Percentiles rank a stretch among this genome's conserved stretches.
phyloP scores from a whole-genome alignment of 2,329 filamentous ascomycete species.

The Nothopassalora personata region DNA sequence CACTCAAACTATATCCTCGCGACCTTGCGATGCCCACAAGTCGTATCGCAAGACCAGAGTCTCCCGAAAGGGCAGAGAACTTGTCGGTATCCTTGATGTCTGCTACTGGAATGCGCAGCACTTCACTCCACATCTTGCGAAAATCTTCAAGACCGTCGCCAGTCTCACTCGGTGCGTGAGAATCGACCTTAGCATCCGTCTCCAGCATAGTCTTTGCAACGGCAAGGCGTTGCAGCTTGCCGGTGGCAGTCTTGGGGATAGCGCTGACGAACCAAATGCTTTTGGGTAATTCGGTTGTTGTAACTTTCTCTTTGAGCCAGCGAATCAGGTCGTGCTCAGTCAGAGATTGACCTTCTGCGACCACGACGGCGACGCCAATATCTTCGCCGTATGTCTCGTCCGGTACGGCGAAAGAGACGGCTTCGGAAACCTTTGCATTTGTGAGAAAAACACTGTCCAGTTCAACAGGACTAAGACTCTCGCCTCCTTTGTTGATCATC shows the following conservation, averaged over 20 bases:
- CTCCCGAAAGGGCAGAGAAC: background rate
- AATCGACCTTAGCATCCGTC: background rate
- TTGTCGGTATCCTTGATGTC: background rate
- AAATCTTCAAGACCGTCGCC: background rate
- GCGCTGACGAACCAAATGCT: slow-evolving; percentile 70
- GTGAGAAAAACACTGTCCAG: slow-evolving; percentile 72
- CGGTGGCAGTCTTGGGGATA: slow-evolving; percentile 80
- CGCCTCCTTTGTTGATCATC: slow-evolving; percentile 81
- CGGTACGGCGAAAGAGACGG: slow-evolving; percentile 74
- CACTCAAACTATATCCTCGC: background rate
- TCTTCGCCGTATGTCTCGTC: slow-evolving; percentile 77
- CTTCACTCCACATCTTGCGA: background rate
- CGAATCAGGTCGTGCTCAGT: slow-evolving; percentile 56
- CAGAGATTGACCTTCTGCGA: slow-evolving; percentile 56
- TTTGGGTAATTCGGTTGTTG: slow-evolving; percentile 80
- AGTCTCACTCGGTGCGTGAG: slow-evolving; percentile 28
- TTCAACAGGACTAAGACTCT: slow-evolving; percentile 84
- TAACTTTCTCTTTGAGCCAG: slow-evolving; percentile 64
- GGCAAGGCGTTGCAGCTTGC: slow-evolving; percentile 77
- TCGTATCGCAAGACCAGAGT: background rate
- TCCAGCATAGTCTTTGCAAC: slow-evolving; percentile 77
- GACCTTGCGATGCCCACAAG: background rate
- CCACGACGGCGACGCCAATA: slow-evolving; percentile 68
- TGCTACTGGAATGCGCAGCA: background rate
- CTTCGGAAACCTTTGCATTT: slow-evolving; percentile 66